phyloP scores from a whole-genome alignment of 805 yeast species.

The Lipomyces spencermartinsiae region DNA sequence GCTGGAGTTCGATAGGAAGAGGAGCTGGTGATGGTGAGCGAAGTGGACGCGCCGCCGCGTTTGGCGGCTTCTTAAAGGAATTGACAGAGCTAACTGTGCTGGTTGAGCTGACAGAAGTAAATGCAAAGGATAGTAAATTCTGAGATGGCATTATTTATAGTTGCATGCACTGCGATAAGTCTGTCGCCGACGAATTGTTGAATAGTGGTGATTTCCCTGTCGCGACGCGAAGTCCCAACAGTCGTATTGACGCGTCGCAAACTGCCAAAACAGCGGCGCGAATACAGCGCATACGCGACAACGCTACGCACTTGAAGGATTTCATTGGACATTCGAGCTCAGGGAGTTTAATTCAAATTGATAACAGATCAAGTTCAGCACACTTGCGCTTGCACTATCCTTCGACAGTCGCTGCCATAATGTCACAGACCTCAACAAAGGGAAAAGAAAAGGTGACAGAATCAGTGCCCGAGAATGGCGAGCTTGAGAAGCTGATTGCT shows the following conservation, averaged over 20 bases:
- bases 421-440: slow-evolving; percentile 11
- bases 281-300: slow-evolving; percentile 12
- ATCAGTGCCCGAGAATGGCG: slow-evolving; percentile 39
- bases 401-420: not conserved
- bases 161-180: not conserved
- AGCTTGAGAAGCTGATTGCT: slow-evolving; percentile 57
- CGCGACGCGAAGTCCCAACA: not conserved
- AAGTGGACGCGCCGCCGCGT: not conserved
- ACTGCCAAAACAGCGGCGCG: not conserved
- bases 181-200: not conserved
- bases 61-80: slow-evolving; percentile 20
- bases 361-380: not conserved
- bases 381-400: not conserved
- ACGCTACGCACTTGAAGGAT: not conserved
- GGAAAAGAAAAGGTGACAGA: slow-evolving; percentile 13
- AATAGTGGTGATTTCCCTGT: not conserved
- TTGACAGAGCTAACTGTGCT: slow-evolving; percentile 11
- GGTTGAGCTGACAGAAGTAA: not conserved
- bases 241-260: not conserved
- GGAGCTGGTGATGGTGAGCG: slow-evolving; percentile 27
- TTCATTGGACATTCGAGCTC: not conserved
- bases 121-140: slow-evolving; percentile 19
- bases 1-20: slow-evolving; percentile 77
- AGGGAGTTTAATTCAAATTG: not conserved
- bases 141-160: slow-evolving; percentile 20